Conservation (phyloP, 345 rosid genomes). For the Murraya koenigii region DNA sequence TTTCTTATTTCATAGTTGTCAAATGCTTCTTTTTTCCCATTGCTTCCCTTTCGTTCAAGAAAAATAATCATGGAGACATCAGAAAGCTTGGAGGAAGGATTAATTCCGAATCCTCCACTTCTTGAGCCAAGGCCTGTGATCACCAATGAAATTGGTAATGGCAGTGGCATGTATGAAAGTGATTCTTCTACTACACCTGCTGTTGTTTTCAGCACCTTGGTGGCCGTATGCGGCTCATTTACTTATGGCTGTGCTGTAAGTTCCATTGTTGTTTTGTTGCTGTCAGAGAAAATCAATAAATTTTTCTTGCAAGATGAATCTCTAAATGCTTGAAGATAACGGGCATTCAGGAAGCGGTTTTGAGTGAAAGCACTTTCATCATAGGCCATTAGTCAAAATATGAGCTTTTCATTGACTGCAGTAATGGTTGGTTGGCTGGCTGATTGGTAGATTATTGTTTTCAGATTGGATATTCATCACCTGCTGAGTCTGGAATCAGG, state of each 20-base stretch:
- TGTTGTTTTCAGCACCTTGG: conserved; percentile 41
- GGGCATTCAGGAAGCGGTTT: neutral
- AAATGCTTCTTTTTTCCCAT: neutral
- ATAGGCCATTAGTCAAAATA: neutral
- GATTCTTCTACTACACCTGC: conserved; percentile 10
- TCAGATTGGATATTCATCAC: conserved; percentile 81
- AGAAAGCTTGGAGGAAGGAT: conserved; percentile 17
- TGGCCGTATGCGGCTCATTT: conserved; percentile 42
- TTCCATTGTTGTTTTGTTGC: neutral
- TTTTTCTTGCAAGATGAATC: too few relatives aligned
- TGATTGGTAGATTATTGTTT: too few relatives aligned
- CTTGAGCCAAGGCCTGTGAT: neutral
- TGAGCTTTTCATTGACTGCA: neutral
- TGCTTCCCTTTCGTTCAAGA: neutral
- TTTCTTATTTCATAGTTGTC: neutral
- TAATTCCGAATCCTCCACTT: conserved; percentile 11
- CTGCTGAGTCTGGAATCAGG: conserved; percentile 72
- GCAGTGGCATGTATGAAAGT: neutral
- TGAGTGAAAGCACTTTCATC: neutral
- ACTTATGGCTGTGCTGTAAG: conserved; percentile 43
- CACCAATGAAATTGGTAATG: too few relatives aligned
- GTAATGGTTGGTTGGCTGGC: too few relatives aligned
- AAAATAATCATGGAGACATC: neutral
- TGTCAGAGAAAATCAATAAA: too few relatives aligned
- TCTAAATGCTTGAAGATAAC: neutral